Evolutionary conservation across 176 grass and related monocot genomes (phyloP), one percentile per base, ranked within the genome.

Genomic region (Cymbopogon citratus): DNA sequence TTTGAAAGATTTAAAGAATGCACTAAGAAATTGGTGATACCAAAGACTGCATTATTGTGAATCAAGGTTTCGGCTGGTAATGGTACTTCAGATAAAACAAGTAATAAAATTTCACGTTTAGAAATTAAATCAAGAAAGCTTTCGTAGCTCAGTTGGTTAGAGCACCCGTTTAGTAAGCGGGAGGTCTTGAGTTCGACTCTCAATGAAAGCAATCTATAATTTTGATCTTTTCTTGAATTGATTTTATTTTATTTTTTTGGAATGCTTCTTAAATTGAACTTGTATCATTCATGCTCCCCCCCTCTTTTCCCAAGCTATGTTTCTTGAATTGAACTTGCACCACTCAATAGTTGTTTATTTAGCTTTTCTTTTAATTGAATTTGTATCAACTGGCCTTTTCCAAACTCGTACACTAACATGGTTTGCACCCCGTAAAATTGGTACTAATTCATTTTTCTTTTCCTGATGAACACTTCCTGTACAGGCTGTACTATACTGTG

Each of bases 121-220:
- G 18, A 54, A 19, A 3, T 0, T 8, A n/a, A 10, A 10, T 7
- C 21, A 57, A 0, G 0, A 1, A 0, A 23, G 89, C 90, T 92
- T 85, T 97, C 71, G 78, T 97, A 92, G 88, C 92, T 98, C 88
- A 97, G 95, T 94, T 94, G 95, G 90, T 92, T 98, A 92, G 92
- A 94, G 95, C 88, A 94, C 86, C 92, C 63, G 88, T 91, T 92
- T 94, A 94, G 92, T 94, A 98, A 98, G 95, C 86, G 81, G 90
- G 92, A 92, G 95, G 95, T 94, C 92, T 97, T 94, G 92, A 92
- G 94, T 97, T 92, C 78, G 3, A 92, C 34, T 97, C 85, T 92
- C 89, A 97, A 90, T 41, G 71, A 95, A 72, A 92, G 90, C 87
- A 92, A 0, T 43, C 1, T 40, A 9, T 40, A 40, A 7, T 45